These are phyloP conservation scores for Meyerozyma elateridarum DNA, from an alignment of 1,139 yeast genomes.

Conservation along the genomic window DNA sequence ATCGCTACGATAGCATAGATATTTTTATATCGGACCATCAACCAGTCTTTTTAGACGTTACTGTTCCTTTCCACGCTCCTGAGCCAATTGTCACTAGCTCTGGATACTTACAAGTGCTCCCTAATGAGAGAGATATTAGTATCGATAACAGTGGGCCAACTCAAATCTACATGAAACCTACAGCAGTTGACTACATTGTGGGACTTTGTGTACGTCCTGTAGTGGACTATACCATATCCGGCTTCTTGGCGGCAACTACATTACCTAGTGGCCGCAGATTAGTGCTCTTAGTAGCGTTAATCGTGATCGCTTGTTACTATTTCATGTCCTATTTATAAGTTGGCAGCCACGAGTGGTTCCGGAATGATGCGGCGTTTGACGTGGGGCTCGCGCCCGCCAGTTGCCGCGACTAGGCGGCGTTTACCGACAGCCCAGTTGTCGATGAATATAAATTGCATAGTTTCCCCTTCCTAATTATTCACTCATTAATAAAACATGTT, in stretches of 20 bases:
- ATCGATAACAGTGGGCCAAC: constrained; percentile 39
- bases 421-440: neutral
- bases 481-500: no score
- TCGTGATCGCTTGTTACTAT: constrained; percentile 6
- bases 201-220: constrained; percentile 26
- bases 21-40: constrained; percentile 39
- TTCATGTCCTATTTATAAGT: no score
- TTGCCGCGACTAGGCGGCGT: constrained; percentile 3
- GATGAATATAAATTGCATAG: neutral
- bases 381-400: constrained; percentile 1
- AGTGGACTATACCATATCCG: constrained; percentile 36
- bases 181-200: constrained; percentile 29
- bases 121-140: constrained; percentile 19
- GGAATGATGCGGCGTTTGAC: constrained; percentile 5
- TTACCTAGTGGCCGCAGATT: constrained; percentile 38
- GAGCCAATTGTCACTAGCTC: constrained; percentile 31
- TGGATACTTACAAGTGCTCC: constrained; percentile 41
- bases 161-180: constrained; percentile 40
- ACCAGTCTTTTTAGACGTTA: constrained; percentile 40
- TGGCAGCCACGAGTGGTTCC: neutral
- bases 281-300: constrained; percentile 11
- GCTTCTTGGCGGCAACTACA: constrained; percentile 33
- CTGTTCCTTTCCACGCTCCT: constrained; percentile 42
- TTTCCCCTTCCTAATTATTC: no score
- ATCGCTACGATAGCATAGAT: constrained; percentile 37